A percentile compares a stretch with the other conserved stretches of the same genome.
These are phyloP conservation scores for Mayamaea pseudoterrestris DNA, from an alignment of 108 stramenopile species.

Conservation along the genomic window DNA sequence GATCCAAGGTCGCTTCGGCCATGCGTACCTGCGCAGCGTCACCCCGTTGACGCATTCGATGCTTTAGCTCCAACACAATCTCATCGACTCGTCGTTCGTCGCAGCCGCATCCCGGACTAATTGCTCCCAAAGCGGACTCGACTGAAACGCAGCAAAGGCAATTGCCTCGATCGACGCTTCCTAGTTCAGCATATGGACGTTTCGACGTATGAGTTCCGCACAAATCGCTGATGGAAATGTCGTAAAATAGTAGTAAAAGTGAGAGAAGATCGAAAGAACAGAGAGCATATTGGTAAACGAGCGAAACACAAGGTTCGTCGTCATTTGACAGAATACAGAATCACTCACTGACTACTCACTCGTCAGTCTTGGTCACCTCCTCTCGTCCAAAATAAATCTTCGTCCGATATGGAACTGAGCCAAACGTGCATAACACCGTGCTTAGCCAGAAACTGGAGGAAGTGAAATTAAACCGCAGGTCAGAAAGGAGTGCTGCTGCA, in stretches of 20 bases:
- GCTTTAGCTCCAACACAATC: conserved; percentile 25
- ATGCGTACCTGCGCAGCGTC: conserved; percentile 17
- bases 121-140: conserved; percentile 8
- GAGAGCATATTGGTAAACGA: background rate
- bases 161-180: conserved; percentile 11
- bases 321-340: no score
- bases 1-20: conserved; percentile 18
- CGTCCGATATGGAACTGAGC: conserved; percentile 4
- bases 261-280: background rate
- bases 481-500: background rate
- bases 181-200: conserved; percentile 30
- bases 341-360: no score
- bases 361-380: conserved; percentile 8
- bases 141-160: conserved; percentile 18
- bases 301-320: no score
- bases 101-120: conserved; percentile 25
- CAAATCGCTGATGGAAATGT: background rate
- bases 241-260: background rate
- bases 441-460: conserved; percentile 3
- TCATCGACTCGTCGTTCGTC: conserved; percentile 16
- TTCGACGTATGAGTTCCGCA: conserved; percentile 1
- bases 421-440: conserved; percentile 2
- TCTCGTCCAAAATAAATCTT: background rate
- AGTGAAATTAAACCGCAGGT: background rate
- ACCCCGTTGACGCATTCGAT: conserved; percentile 21